Evolutionary conservation across 2,329 filamentous ascomycete genomes (phyloP).

Genomic region (Arthrobotrys sphaeroides): DNA sequence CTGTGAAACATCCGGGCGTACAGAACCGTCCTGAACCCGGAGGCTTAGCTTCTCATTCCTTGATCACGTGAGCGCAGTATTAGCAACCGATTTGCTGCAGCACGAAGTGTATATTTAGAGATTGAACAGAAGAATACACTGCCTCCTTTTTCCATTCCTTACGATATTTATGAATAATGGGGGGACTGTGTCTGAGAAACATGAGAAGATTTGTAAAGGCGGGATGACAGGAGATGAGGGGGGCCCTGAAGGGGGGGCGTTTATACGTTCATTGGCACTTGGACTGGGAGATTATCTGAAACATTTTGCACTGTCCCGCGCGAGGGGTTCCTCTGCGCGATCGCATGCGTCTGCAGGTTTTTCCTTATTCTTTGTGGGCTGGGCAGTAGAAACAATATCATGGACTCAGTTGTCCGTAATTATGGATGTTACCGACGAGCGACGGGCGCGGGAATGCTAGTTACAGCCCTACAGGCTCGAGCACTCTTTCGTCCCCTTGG

Average conservation of each 20-base stretch:
- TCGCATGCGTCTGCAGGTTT: not conserved
- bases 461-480: not conserved
- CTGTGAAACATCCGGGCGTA: not conserved
- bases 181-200: not conserved
- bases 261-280: not conserved
- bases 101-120: constrained; percentile 7
- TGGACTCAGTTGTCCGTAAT: not conserved
- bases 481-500: not conserved
- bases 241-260: not conserved
- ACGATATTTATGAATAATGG: no score
- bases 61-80: constrained; percentile 14
- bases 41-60: not conserved
- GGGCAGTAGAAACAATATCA: not conserved
- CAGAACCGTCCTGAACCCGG: not conserved
- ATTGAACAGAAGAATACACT: not conserved
- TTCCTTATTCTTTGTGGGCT: not conserved
- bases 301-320: not conserved
- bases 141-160: not conserved
- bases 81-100: not conserved
- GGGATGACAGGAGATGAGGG: not conserved
- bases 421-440: not conserved
- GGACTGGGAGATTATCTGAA: not conserved
- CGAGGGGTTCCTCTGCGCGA: not conserved
- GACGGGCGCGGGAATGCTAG: no score
- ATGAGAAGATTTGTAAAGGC: constrained; percentile 1